phyloP scores from a whole-genome alignment of 2,329 filamentous ascomycete species.

The Alternaria consortialis region DNA sequence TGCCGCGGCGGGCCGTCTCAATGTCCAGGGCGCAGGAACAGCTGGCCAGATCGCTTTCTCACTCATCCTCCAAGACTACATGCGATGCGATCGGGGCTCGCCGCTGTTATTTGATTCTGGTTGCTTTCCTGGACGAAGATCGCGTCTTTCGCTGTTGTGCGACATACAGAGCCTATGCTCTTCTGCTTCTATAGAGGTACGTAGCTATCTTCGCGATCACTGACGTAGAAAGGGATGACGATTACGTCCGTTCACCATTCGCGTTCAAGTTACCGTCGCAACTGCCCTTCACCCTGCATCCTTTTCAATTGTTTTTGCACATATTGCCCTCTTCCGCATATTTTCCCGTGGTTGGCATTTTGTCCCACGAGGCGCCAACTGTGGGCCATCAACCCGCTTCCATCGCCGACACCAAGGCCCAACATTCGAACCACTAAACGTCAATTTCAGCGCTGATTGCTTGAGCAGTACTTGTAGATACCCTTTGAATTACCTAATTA shows the following conservation, averaged over 20 bases:
- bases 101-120: conserved; percentile 33
- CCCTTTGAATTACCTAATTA: conserved; percentile 38
- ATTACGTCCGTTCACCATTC: conserved; percentile 13
- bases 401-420: conserved; percentile 23
- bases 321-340: background rate
- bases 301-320: background rate
- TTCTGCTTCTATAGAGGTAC: conserved; percentile 49
- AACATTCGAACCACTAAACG: conserved; percentile 1
- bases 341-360: background rate
- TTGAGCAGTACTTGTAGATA: conserved; percentile 47
- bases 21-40: conserved; percentile 32
- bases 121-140: conserved; percentile 19
- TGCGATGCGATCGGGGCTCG: conserved; percentile 32
- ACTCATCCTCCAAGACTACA: conserved; percentile 21
- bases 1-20: conserved; percentile 16
- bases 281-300: conserved; percentile 1
- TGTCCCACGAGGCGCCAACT: conserved; percentile 9
- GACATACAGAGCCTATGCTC: conserved; percentile 22
- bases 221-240: conserved; percentile 39
- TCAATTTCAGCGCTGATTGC: conserved; percentile 35
- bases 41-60: conserved; percentile 35
- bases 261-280: conserved; percentile 2
- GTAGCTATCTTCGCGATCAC: conserved; percentile 16
- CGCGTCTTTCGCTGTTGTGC: conserved; percentile 10
- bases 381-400: conserved; percentile 7